Conservation (phyloP, 306 rosid species). For the Acacia crassicarpa region DNA sequence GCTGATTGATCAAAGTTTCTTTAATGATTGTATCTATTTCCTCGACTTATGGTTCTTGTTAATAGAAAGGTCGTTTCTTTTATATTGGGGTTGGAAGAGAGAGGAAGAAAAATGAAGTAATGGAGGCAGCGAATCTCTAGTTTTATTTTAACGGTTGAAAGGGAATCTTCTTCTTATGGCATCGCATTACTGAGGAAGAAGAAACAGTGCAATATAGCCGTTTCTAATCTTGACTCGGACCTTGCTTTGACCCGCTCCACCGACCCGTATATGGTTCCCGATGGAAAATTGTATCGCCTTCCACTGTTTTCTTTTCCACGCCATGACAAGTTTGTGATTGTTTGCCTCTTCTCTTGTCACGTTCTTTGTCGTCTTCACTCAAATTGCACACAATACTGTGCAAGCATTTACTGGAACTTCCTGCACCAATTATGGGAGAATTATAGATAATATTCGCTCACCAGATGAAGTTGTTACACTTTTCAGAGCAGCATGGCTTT, state of each 20-base stretch:
- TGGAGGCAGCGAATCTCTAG: conserved; percentile 21
- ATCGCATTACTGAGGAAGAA: conserved; percentile 65
- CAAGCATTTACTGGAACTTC: too few species aligned
- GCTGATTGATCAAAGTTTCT: too few species aligned
- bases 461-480: too few species aligned
- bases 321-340: conserved; percentile 43
- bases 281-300: conserved; percentile 31
- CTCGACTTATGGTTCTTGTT: too few species aligned
- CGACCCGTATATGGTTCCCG: conserved; percentile 32
- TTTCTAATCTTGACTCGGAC: conserved; percentile 34
- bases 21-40: too few species aligned
- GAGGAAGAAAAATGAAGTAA: neutral
- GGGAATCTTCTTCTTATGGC: conserved; percentile 64
- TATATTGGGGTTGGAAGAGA: neutral
- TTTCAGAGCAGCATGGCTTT: too few species aligned
- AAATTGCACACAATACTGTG: conserved; percentile 20
- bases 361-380: conserved; percentile 53
- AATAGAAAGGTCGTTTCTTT: neutral
- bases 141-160: conserved; percentile 28
- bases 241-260: conserved; percentile 42
- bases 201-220: conserved; percentile 33
- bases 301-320: conserved; percentile 27
- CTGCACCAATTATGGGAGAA: too few species aligned
- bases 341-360: conserved; percentile 31
- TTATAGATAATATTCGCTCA: too few species aligned